Evolutionary conservation across 495 filamentous ascomycete species (phyloP).

Genomic region (Margaritispora aquatica): DNA sequence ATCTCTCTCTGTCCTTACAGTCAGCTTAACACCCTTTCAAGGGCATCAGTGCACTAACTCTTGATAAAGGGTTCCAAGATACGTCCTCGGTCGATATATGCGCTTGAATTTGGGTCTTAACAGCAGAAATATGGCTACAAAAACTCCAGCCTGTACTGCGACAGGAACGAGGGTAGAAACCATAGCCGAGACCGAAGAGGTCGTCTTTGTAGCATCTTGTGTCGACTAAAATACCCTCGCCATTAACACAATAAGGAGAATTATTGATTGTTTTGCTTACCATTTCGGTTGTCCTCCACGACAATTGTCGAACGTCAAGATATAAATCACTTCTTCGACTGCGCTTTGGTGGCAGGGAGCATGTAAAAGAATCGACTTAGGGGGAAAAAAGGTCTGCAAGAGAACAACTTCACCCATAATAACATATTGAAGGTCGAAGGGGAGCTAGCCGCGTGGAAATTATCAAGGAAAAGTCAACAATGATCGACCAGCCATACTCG

Average conservation of each 20-base stretch:
- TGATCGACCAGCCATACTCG: not conserved
- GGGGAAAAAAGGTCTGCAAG: not conserved
- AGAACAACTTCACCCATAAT: not conserved
- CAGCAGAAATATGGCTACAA: constrained; percentile 66
- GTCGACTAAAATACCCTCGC: not conserved
- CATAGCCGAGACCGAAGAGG: constrained; percentile 31
- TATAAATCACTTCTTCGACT: no score
- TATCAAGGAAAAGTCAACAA: not conserved
- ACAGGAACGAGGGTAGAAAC: constrained; percentile 69
- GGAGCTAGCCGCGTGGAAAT: not conserved
- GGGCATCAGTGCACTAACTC: no score
- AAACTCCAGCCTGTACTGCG: constrained; percentile 52
- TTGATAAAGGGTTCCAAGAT: constrained; percentile 63
- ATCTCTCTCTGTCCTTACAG: constrained; percentile 64
- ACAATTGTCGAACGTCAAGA: no score
- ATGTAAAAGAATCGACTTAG: no score
- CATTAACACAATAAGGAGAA: not conserved
- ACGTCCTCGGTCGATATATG: constrained; percentile 82
- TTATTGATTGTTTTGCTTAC: not conserved
- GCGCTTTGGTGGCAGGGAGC: no score
- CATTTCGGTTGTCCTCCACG: no score
- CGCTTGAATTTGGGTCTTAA: constrained; percentile 64
- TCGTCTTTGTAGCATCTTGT: not conserved
- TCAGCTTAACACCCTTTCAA: no score
- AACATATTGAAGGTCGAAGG: not conserved